Conservation (phyloP, 2,329 filamentous ascomycete genomes). For the Gyromitra esculenta region DNA sequence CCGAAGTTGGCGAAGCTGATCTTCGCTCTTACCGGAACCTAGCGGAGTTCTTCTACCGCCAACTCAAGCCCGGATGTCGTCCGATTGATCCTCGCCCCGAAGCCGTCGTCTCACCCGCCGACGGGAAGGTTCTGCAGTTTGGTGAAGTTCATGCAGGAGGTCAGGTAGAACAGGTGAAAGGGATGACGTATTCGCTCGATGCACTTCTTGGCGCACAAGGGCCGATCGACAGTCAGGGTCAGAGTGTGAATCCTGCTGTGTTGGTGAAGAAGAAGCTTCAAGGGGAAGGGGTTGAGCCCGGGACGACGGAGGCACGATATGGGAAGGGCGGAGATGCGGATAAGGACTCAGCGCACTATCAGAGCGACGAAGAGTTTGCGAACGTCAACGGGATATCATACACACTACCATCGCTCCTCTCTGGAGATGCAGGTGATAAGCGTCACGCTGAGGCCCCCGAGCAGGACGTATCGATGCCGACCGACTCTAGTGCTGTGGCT, state of each 20-base stretch:
- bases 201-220: conserved; percentile 76
- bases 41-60: conserved; percentile 96
- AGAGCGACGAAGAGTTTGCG: conserved; percentile 90
- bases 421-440: conserved; percentile 67
- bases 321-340: conserved; percentile 40
- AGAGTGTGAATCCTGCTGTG: conserved; percentile 26
- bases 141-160: conserved; percentile 85
- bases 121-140: conserved; percentile 90
- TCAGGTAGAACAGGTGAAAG: conserved; percentile 98
- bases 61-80: conserved; percentile 85
- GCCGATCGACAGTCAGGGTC: neutral
- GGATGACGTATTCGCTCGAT: conserved; percentile 96
- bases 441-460: conserved; percentile 5
- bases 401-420: conserved; percentile 86
- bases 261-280: conserved; percentile 34
- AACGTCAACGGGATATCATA: conserved; percentile 95
- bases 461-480: conserved; percentile 64
- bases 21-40: conserved; percentile 91
- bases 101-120: conserved; percentile 85
- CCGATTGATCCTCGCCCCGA: conserved; percentile 83
- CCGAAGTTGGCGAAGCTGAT: conserved; percentile 87
- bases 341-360: conserved; percentile 72
- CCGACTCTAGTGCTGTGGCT: conserved; percentile 71
- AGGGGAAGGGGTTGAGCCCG: conserved; percentile 24
- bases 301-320: conserved; percentile 33